Evolutionary conservation across 2,329 filamentous ascomycete species (phyloP), one percentile per base, ranked within the genome.

Genomic region (Hypoxylon sp.): DNA sequence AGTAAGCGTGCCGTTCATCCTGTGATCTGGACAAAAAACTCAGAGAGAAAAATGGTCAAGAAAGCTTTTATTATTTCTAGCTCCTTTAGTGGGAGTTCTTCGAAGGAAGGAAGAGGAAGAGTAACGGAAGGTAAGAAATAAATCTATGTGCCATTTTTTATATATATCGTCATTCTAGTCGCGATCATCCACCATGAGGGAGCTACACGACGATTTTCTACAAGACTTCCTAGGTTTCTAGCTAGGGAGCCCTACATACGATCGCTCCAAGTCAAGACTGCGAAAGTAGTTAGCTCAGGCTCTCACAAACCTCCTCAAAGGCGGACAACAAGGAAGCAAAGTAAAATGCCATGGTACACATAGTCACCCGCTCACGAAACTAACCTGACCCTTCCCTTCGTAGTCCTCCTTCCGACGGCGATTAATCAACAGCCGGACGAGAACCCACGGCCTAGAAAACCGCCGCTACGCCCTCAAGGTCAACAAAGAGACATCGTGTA

Each of bases 351-450:
- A 29, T 14, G 14, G 17, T 24, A 35, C 44, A 11, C 9, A 31
- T 17, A 11, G 6, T 19, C 29, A 31, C 42, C 8, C 33, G 19
- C 11, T 39, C 17, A 9, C 33, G 29, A 13, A 33, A 24, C n/a
- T 22, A 17, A 3, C 22, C n/a, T 10, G 31, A 44, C 31, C 13
- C 17, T 42, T 33, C 17, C 39, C 39, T 26, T 29, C 39, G 5
- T 8, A 14, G 24, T 26, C 10, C 31, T 13, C 29, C 17, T 33
- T 6, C 47, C 42, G 31, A 48, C 67, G 67, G 67, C 29, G 6
- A 39, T 70, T 64, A 59, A 70, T 70, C 57, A 70, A 70, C 33
- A 47, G 51, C 67, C 67, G 67, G 51, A 47, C 17, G 19, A 31
- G 22, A 35, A 3, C 39, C 24, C 31, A 22, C 57, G 33, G 22